phyloP scores from a whole-genome alignment of 2,329 filamentous ascomycete species.

The Thielaviopsis euricoi region DNA sequence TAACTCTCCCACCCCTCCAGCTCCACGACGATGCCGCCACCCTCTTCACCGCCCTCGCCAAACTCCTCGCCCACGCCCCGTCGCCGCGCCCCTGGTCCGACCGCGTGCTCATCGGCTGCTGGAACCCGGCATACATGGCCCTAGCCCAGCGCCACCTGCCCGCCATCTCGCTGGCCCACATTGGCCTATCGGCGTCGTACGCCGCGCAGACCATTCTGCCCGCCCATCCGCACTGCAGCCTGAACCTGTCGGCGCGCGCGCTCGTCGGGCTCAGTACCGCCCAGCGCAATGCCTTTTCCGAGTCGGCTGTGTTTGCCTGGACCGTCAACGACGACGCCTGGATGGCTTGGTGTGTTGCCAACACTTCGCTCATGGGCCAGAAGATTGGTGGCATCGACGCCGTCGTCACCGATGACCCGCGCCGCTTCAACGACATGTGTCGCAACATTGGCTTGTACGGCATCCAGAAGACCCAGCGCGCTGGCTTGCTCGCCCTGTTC shows the following conservation, averaged over 20 bases:
- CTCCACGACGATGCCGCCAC: conserved; percentile 52
- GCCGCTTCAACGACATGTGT: conserved; percentile 46
- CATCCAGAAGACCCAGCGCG: neutral
- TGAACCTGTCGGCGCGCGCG: conserved; percentile 45
- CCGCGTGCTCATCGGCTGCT: conserved; percentile 65
- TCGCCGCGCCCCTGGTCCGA: conserved; percentile 46
- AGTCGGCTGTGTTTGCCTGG: conserved; percentile 58
- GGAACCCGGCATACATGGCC: conserved; percentile 60
- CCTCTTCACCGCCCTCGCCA: conserved; percentile 53
- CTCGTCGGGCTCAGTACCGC: conserved; percentile 44
- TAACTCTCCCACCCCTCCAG: conserved; percentile 28
- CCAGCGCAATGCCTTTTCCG: conserved; percentile 29
- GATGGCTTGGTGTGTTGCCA: conserved; percentile 64
- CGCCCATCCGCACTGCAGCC: conserved; percentile 58
- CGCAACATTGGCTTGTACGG: conserved; percentile 12
- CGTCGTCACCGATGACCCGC: conserved; percentile 73
- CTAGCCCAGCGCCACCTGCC: conserved; percentile 46
- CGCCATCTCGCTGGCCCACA: conserved; percentile 46
- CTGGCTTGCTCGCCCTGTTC: neutral
- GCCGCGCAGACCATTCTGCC: conserved; percentile 49
- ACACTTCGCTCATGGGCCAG: conserved; percentile 16
- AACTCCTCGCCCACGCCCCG: conserved; percentile 39
- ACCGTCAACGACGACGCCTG: conserved; percentile 64
- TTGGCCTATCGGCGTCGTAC: conserved; percentile 49
- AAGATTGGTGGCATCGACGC: conserved; percentile 41